Evolutionary conservation across 371 early-diverging fungal genomes (phyloP), one percentile per base, ranked within the genome.

Genomic region (Mortierella sp.): DNA sequence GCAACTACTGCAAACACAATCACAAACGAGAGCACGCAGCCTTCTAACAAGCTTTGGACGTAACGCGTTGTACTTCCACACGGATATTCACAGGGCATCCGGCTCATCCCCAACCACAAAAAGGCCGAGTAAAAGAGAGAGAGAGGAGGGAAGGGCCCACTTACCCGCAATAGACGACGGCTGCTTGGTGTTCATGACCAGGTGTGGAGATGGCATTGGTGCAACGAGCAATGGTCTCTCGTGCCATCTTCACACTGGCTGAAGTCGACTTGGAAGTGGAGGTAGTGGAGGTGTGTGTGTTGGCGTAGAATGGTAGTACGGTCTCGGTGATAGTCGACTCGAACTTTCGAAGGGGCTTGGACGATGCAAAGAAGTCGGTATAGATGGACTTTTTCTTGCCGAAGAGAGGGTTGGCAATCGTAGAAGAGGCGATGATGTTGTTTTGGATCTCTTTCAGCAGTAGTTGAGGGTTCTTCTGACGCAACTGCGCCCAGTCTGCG

Each of bases 251-350:
- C 17, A 71, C 71, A 25, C 60, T 60, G 44, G 31, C 21, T 0
- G 64, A 60, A 5, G 71, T 71, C 40, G 22, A 29, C 46, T 64
- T 71, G 25, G 71, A 54, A 9, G 71, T 52, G 0, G 71, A 71
- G 14, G 71, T 71, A n/a, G 64, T 71, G 3, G 71, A 60, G 2
- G 71, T 71, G n/a, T 71, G 71, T 1, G 71, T 71, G 48, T 71
- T 71, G 44, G 71, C 71, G 13, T 71, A 71, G 48, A 53, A 65
- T 0, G 66, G 71, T n/a, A 71, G 22, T 29, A 71, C 65, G 0
- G 29, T 43, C 22, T 61, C 54, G 5, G 39, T 12, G 57, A 71
- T 71, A 39, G 61, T 57, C 19, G 65, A 37, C 24, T 71, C 71
- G 17, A 71, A 60, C 29, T 40, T 45, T 22, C 41, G 47, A 22